Evolutionary conservation across 2,329 filamentous ascomycete species (phyloP).

Genomic region (Beauveria sp.): DNA sequence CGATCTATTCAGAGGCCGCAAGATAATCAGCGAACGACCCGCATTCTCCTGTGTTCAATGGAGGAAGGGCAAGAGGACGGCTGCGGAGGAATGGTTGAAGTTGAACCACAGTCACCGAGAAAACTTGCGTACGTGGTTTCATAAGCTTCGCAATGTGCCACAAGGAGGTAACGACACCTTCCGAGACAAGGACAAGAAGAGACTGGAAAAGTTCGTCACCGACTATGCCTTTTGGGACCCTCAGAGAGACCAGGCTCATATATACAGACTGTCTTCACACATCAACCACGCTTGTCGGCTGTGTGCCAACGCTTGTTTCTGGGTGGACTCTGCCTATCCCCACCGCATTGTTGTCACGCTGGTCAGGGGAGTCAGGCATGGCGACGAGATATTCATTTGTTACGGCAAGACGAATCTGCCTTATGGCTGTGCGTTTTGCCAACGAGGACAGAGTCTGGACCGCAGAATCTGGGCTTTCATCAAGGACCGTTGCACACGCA

Average conservation of each 20-base stretch:
- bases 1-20: constrained; percentile 6
- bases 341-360: constrained; percentile 17
- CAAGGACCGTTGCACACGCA: background rate
- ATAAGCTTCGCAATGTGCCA: constrained; percentile 12
- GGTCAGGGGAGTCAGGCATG: constrained; percentile 15
- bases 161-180: background rate
- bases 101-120: background rate
- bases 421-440: constrained; percentile 22
- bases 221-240: constrained; percentile 20
- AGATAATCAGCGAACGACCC: constrained; percentile 17
- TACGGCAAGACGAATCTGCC: constrained; percentile 23
- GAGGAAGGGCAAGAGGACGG: background rate
- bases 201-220: constrained; percentile 17
- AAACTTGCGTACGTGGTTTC: constrained; percentile 8
- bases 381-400: constrained; percentile 30
- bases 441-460: background rate
- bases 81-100: constrained; percentile 14
- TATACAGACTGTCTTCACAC: constrained; percentile 17
- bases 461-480: background rate
- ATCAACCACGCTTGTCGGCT: constrained; percentile 28
- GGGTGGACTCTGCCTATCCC: constrained; percentile 5
- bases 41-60: constrained; percentile 14
- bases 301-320: constrained; percentile 22
- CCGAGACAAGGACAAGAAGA: constrained; percentile 1
- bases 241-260: constrained; percentile 1